phyloP scores from a whole-genome alignment of 2,329 filamentous ascomycete genomes.

The Fusarium burgessii region DNA sequence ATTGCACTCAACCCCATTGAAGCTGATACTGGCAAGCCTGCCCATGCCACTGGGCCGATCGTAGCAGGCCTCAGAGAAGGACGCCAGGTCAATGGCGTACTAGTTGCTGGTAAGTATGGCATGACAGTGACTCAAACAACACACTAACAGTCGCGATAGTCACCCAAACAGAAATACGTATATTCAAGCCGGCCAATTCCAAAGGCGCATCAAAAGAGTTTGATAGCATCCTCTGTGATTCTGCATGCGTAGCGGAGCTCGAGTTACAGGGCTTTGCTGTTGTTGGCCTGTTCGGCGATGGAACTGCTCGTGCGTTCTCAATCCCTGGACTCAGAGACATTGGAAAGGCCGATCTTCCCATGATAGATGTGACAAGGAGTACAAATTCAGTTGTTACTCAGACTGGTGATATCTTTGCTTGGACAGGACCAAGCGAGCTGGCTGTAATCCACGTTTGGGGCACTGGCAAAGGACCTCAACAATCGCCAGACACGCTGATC shows the following conservation, averaged over 20 bases:
- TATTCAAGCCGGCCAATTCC: slow-evolving; percentile 85
- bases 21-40: slow-evolving; percentile 79
- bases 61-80: slow-evolving; percentile 84
- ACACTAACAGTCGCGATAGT: slow-evolving; percentile 58
- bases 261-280: slow-evolving; percentile 82
- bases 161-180: slow-evolving; percentile 78
- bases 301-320: slow-evolving; percentile 81
- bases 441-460: slow-evolving; percentile 89
- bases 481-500: slow-evolving; percentile 77
- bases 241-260: slow-evolving; percentile 80
- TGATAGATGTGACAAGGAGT: slow-evolving; percentile 80
- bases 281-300: slow-evolving; percentile 87
- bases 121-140: no score
- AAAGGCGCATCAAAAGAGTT: slow-evolving; percentile 96
- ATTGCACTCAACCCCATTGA: slow-evolving; percentile 85
- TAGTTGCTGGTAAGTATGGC: slow-evolving; percentile 75
- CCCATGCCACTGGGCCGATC: slow-evolving; percentile 78
- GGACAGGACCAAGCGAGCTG: slow-evolving; percentile 89
- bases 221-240: slow-evolving; percentile 84
- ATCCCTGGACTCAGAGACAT: slow-evolving; percentile 92
- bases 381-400: slow-evolving; percentile 76
- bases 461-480: slow-evolving; percentile 72
- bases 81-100: slow-evolving; percentile 78
- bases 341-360: slow-evolving; percentile 72
- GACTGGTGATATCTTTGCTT: slow-evolving; percentile 86